phyloP scores from a whole-genome alignment of 2,329 filamentous ascomycete genomes.

The Fusarium sp. region DNA sequence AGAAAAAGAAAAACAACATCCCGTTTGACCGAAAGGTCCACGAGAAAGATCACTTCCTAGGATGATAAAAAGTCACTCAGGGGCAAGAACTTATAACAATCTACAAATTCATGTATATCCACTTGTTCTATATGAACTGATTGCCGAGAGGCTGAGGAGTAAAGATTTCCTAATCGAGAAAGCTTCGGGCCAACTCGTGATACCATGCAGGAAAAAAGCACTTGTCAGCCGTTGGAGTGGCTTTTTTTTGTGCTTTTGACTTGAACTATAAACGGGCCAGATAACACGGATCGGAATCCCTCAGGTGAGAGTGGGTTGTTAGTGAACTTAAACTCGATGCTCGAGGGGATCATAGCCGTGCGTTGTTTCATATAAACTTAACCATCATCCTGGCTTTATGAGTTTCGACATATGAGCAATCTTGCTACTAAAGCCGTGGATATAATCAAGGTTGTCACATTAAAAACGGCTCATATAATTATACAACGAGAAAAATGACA shows the following conservation, averaged over 20 bases:
- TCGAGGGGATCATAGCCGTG: not conserved
- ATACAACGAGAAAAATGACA: not conserved
- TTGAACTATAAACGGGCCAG: not conserved
- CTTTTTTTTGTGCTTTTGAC: not conserved
- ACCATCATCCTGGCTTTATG: not conserved
- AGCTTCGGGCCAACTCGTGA: not conserved
- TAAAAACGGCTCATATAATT: not conserved
- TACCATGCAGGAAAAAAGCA: not conserved
- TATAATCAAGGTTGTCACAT: not conserved
- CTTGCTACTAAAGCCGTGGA: not conserved
- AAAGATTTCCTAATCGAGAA: not conserved
- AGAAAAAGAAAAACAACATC: not conserved
- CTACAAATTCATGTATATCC: not conserved
- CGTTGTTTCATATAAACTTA: conserved; percentile 1
- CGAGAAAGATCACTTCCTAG: not conserved
- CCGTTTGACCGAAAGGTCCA: not conserved
- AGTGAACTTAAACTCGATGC: not conserved
- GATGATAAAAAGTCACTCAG: not conserved
- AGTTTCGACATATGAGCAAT: not conserved
- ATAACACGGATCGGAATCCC: not conserved
- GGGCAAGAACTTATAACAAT: not conserved
- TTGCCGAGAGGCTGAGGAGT: not conserved
- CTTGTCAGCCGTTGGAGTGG: not conserved
- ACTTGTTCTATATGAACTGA: not conserved
- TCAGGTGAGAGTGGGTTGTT: not conserved